Base-by-base conservation (phyloP, 139 green algal genomes). In the Zygnema circumcarinatum region DNA sequence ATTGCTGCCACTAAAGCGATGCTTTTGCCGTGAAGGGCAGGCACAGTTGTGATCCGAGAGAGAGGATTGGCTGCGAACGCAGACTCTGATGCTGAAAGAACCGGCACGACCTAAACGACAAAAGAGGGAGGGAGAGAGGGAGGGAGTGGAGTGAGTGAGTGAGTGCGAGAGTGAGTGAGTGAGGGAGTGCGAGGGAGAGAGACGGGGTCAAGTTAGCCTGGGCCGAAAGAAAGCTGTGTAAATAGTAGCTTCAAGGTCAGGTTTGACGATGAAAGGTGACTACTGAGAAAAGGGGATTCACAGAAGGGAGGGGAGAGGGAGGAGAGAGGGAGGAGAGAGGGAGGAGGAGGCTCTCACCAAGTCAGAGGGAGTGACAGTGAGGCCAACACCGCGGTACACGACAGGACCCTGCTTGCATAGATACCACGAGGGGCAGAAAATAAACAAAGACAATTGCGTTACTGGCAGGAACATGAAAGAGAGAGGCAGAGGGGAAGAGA, bases 1-100 rank as follows among this genome's bases (percentile, higher is more conserved):
- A 91, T 91, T n/a, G 89, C 69, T 2, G 90, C 91, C 53, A 95
- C 89, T 0, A 96, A 88, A 20, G 91, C 79, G n/a, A 93, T 53
- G 16, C 76, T 62, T 0, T 38, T 72, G 2, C 94, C 94, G 0
- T 84, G 90, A 40, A 95, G 73, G 38, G 93, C 84, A 3, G 81
- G 22, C 7, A 39, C n/a, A 42, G 68, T 79, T n/a, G 42, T 84
- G 16, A 86, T 29, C 3, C 21, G 32, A 3, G 75, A 75, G 22
- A 31, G 41, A 42, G 88, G 88, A 67, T 42, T 36, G 11, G 36
- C 74, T 32, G 87, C 42, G 54, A 83, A 91, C 3, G 87, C 83
- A 16, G 83, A 42, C 25, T 52, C 20, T 35, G 87, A 90, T 25
- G 83, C 87, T 11, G 87, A 79, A 35, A 91, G 54, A 22, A 91